Evolutionary conservation across 2,329 filamentous ascomycete genomes (phyloP), one percentile per base, ranked within the genome.

Genomic region (Arthroderma sp.): DNA sequence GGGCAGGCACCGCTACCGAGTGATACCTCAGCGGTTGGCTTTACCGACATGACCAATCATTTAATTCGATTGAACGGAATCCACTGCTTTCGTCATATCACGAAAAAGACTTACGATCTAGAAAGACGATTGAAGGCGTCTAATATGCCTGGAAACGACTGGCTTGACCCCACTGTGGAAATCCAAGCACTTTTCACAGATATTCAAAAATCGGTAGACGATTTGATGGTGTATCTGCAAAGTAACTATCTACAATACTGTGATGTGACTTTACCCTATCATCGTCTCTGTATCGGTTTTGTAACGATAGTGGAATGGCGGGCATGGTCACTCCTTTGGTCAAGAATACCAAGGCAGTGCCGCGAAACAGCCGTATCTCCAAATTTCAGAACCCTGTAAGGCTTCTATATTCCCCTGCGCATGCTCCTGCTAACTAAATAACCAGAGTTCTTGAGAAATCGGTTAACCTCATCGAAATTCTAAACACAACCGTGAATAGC

Each of bases 21-120:
- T 5, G 22, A 27, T 10, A 29, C 28, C 11, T 30, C 28, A 5
- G 27, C 39, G 4, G 33, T 40, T 28, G 44, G 47, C 11, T 49
- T 49, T 34, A 47, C 47, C 9, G 47, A 49, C 28, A 49, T 49
- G 47, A 49, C 47, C 7, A 40, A 36, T 2, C 47, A 49, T 29
- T n/a, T 49, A 33, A 44, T 49, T 29, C 47, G 47, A 6, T 32
- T 49, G 8, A 32, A 46, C 29, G 47, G 47, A 11, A 43, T 49
- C 6, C 47, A 47, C 29, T 47, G 40, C 22, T 49, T 49, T 36
- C 36, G 47, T 6, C 39, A 36, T 47, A 49, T 49, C 29, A 29
- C 47, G 9, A 28, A 42, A 30, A 47, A 37, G 33, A 47, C 44
- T 3, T 47, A 49, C 36, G 10, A 38, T 9, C 10, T 43, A 27